Evolutionary conservation across 345 rosid genomes (phyloP), one percentile per base, ranked within the genome.

Genomic region (Moricandia moricandioides): DNA sequence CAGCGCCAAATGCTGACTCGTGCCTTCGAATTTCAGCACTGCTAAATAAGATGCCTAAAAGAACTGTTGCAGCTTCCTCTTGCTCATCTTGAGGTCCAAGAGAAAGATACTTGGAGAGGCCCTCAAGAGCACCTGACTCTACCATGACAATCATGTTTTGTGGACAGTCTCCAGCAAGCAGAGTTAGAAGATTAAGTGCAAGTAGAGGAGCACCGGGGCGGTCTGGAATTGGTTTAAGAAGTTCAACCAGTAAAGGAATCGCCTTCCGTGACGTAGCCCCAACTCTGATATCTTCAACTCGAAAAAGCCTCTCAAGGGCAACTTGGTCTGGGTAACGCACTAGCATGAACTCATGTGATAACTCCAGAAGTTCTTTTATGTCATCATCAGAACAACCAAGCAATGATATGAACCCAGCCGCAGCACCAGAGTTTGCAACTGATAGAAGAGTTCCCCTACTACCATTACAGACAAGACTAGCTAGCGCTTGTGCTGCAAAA

Each of bases 181-280:
- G 97, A 71, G 86, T 96, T 82, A 96, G 84, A 83, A 91, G 86
- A 51, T 93, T 89, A 54, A 96, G 87, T 61, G 98, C 86, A 64
- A 96, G 92, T 76, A 84, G 86, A 58, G 99, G 99, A 74, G 99
- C 99, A 71, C 98, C 93, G 9, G 99, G 99, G 31, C 98, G 98
- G 81, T 91, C 99, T 52, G 99, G 99, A 83, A 96, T 96, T 54
- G 99, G 99, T 69, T 96, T 96, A 63, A 96, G 96, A 62, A 96
- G 88, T 79, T 96, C 99, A 74, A 96, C 98, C 55, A 96, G 93
- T 31, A 89, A 90, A 35, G 99, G 99, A 72, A 96, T 91, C 51
- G 98, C 89, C 81, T 96, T 96, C 35, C 99, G 86, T 62, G 99
- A 96, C 72, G 98, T 89, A 72, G 99, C 97, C 65, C 99, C 99